These are phyloP conservation scores for Periconia sp. DNA, from an alignment of 2,329 filamentous ascomycete species.

Conservation along the genomic window DNA sequence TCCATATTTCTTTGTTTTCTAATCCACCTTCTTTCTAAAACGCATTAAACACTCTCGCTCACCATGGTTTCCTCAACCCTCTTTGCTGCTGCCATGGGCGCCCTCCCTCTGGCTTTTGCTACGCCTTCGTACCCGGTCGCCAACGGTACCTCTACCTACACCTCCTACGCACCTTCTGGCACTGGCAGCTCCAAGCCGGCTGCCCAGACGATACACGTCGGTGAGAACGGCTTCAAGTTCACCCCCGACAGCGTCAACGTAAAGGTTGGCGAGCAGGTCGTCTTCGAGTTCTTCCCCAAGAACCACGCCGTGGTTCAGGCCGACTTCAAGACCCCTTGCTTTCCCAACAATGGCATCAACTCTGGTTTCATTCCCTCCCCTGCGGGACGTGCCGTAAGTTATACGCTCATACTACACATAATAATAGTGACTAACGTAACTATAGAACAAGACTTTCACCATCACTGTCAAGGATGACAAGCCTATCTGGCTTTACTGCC, in stretches of 20 bases:
- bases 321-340: conserved; percentile 27
- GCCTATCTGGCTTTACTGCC: conserved; percentile 35
- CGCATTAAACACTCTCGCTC: conserved; percentile 1
- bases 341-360: conserved; percentile 36
- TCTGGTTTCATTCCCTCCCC: conserved; percentile 23
- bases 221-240: conserved; percentile 25
- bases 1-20: conserved; percentile 1
- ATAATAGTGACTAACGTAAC: not conserved
- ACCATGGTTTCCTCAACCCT: conserved; percentile 19
- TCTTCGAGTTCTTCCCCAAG: conserved; percentile 32
- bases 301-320: conserved; percentile 31
- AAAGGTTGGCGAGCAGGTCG: conserved; percentile 23
- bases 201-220: conserved; percentile 29
- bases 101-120: conserved; percentile 19
- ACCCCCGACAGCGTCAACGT: conserved; percentile 28
- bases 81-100: conserved; percentile 14
- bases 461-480: conserved; percentile 25
- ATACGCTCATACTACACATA: not conserved
- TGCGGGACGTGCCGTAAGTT: conserved; percentile 16
- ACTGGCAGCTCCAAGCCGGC: conserved; percentile 8
- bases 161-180: not conserved
- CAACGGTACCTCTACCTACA: conserved; percentile 6
- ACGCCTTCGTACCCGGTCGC: conserved; percentile 5
- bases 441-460: conserved; percentile 24
- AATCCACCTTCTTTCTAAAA: conserved; percentile 1